These are phyloP conservation scores for Arthrinium phaeospermum DNA, from an alignment of 2,329 filamentous ascomycete species.

Conservation along the genomic window DNA sequence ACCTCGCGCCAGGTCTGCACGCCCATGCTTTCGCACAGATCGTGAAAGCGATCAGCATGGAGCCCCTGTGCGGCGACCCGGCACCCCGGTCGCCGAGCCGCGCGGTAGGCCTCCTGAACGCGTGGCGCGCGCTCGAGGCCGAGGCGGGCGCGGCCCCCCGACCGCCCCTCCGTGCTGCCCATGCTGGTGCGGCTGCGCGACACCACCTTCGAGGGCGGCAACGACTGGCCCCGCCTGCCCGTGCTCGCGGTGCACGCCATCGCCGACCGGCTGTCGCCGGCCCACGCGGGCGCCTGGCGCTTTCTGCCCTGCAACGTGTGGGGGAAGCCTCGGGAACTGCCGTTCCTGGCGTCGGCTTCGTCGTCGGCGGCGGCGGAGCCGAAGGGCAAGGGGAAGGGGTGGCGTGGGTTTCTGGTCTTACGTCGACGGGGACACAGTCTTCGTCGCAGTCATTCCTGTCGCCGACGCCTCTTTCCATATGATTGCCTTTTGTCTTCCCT, in stretches of 20 bases:
- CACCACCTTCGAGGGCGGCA: conserved; percentile 25
- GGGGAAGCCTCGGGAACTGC: conserved; percentile 38
- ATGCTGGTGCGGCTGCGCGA: conserved; percentile 37
- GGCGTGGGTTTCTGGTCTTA: background rate
- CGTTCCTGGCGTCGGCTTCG: conserved; percentile 27
- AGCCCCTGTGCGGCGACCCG: conserved; percentile 23
- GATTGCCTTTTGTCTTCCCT: background rate
- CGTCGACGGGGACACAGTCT: background rate
- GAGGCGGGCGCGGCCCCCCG: conserved; percentile 23
- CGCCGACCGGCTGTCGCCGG: conserved; percentile 34
- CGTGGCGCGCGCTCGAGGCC: conserved; percentile 28
- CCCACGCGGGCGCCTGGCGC: conserved; percentile 38
- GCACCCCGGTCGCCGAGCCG: conserved; percentile 20
- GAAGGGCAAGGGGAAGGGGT: background rate
- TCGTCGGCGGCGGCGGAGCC: background rate
- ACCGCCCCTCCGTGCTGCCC: conserved; percentile 34
- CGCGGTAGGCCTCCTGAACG: conserved; percentile 28
- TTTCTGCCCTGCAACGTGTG: conserved; percentile 42
- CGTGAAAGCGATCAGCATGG: conserved; percentile 24
- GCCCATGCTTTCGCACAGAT: conserved; percentile 28
- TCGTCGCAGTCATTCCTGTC: background rate
- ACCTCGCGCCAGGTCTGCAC: conserved; percentile 27
- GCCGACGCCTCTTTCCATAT: background rate
- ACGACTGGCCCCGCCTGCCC: conserved; percentile 35
- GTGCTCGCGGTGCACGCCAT: conserved; percentile 39